Conservation (phyloP, 257 asterid genomes). For the Linaria vulgaris region DNA sequence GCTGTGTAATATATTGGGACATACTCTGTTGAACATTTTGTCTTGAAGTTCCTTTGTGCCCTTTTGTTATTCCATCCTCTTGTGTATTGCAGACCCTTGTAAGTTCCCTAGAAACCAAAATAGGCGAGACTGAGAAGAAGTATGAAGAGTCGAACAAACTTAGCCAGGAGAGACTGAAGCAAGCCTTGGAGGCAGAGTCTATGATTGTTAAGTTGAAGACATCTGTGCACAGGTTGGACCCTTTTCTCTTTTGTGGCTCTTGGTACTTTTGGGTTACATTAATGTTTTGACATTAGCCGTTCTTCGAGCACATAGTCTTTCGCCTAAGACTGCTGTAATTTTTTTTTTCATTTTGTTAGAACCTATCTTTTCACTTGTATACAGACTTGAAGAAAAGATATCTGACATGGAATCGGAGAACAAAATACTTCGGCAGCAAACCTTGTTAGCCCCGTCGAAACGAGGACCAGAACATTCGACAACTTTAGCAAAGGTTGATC, state of each 20-base stretch:
- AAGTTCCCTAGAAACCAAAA: constrained; percentile 75
- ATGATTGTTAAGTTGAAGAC: constrained; percentile 82
- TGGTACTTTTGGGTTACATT: background rate
- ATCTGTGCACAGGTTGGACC: constrained; percentile 65
- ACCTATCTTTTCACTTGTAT: constrained; percentile 15
- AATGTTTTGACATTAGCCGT: constrained; percentile 17
- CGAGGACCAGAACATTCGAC: constrained; percentile 49
- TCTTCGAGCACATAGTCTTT: constrained; percentile 13
- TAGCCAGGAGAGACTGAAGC: constrained; percentile 91
- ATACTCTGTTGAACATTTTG: constrained; percentile 17
- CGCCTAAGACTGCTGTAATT: constrained; percentile 1
- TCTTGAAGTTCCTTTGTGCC: constrained; percentile 14
- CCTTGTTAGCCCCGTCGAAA: constrained; percentile 59
- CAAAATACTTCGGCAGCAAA: constrained; percentile 83
- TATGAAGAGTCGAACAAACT: constrained; percentile 89
- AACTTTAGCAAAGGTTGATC: constrained; percentile 47
- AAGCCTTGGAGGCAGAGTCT: constrained; percentile 90
- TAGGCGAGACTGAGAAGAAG: constrained; percentile 87
- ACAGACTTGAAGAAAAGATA: constrained; percentile 85
- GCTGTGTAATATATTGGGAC: constrained; percentile 22
- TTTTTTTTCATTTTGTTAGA: constrained; percentile 10
- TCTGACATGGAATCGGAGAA: constrained; percentile 89
- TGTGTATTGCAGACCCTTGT: constrained; percentile 62
- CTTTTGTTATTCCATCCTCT: constrained; percentile 13
- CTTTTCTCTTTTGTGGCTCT: background rate